A percentile compares a stretch with the other conserved stretches of the same genome.
These are phyloP conservation scores for Ogataea glucozyma DNA, from an alignment of 805 yeast species.

Conservation along the genomic window DNA sequence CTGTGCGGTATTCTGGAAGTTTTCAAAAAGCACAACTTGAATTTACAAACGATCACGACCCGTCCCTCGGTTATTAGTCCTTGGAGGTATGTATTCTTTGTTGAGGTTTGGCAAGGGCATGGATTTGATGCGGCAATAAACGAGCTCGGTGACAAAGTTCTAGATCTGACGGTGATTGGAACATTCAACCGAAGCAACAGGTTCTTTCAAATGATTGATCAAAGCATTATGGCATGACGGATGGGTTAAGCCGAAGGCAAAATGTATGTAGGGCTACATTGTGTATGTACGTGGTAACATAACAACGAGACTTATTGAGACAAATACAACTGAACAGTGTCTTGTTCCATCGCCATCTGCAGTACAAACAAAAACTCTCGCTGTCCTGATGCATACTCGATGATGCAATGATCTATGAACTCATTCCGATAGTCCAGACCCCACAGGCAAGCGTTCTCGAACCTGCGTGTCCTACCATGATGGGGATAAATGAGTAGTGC, in stretches of 20 bases:
- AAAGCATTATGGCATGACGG: background rate
- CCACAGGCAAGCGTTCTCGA: background rate
- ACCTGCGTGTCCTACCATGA: slow-evolving; percentile 1
- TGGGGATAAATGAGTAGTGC: background rate
- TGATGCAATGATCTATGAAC: too few species aligned
- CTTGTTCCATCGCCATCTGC: too few species aligned
- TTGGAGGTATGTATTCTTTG: slow-evolving; percentile 84
- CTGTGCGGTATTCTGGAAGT: slow-evolving; percentile 62
- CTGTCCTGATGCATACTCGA: too few species aligned
- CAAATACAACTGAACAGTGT: too few species aligned
- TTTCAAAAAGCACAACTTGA: slow-evolving; percentile 56
- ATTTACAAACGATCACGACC: slow-evolving; percentile 71
- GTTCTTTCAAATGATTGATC: slow-evolving; percentile 31
- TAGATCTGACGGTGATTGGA: slow-evolving; percentile 60
- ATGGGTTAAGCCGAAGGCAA: too few species aligned
- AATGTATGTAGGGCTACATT: too few species aligned
- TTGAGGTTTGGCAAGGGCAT: slow-evolving; percentile 55
- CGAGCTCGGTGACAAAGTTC: slow-evolving; percentile 46
- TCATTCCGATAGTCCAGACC: slow-evolving; percentile 4
- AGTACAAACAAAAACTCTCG: too few species aligned
- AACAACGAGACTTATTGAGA: too few species aligned
- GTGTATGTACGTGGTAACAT: background rate
- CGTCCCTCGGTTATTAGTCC: slow-evolving; percentile 67
- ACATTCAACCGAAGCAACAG: slow-evolving; percentile 31
- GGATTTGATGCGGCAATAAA: slow-evolving; percentile 37